phyloP scores from a whole-genome alignment of 305 asterid genomes.

The Ajuga reptans region DNA sequence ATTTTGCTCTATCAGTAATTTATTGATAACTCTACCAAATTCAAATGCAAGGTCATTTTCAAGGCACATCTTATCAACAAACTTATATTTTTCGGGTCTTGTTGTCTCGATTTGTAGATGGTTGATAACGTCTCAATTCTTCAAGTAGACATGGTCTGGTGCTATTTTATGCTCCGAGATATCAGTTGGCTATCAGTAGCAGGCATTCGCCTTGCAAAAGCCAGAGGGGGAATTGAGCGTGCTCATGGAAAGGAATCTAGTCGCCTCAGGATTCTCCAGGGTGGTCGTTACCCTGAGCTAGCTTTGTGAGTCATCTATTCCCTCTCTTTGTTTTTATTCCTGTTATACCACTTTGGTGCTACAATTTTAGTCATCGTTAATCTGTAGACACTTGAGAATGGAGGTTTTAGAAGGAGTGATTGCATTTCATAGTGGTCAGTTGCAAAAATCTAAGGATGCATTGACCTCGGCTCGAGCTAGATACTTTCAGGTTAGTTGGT shows the following conservation, averaged over 20 bases:
- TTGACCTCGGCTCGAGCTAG: slow-evolving; percentile 67
- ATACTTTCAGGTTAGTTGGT: slow-evolving; percentile 49
- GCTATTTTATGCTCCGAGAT: slow-evolving; percentile 89
- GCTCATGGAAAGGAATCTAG: slow-evolving; percentile 83
- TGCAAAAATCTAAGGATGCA: slow-evolving; percentile 51
- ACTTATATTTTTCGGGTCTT: slow-evolving; percentile 16
- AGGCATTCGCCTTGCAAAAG: slow-evolving; percentile 72
- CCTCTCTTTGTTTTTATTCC: slow-evolving; percentile 4
- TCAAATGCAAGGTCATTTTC: not conserved
- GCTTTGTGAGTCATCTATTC: slow-evolving; percentile 56
- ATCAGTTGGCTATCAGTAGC: slow-evolving; percentile 87
- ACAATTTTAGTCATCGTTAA: slow-evolving; percentile 7
- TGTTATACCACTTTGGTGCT: slow-evolving; percentile 1
- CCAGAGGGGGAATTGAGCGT: slow-evolving; percentile 85
- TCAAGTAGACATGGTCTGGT: slow-evolving; percentile 98
- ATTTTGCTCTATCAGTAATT: not conserved
- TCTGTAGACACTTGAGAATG: slow-evolving; percentile 68
- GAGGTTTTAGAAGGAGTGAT: slow-evolving; percentile 89
- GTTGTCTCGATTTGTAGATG: slow-evolving; percentile 44
- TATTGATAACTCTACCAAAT: not conserved
- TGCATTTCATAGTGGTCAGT: slow-evolving; percentile 67
- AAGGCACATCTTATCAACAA: not conserved
- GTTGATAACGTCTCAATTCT: slow-evolving; percentile 82
- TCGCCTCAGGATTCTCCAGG: slow-evolving; percentile 83
- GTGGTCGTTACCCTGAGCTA: slow-evolving; percentile 72